Conservation (phyloP, 1,284 basidiomycete genomes). For the Sporisorium scitamineum region DNA sequence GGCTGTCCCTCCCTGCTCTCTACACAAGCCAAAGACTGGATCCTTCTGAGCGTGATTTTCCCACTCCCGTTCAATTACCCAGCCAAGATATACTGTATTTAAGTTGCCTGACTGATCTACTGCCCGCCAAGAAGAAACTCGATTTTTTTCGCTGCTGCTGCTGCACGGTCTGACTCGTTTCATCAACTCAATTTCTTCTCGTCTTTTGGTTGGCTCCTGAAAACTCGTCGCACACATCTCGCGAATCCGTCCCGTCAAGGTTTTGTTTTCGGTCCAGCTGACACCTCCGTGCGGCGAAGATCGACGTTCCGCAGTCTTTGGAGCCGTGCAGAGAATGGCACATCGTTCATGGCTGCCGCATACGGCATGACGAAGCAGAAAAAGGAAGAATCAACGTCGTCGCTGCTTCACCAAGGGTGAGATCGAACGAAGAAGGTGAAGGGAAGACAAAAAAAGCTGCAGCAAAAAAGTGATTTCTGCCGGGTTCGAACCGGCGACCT, state of each 20-base stretch:
- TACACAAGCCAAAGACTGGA: constrained; percentile 13
- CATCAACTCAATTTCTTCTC: not conserved
- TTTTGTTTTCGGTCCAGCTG: too few species aligned
- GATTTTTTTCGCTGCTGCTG: constrained; percentile 9
- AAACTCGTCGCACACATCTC: not conserved
- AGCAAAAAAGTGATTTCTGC: constrained; percentile 49
- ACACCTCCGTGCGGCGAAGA: not conserved
- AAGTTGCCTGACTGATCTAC: not conserved
- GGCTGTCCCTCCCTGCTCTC: not conserved
- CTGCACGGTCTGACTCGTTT: constrained; percentile 30
- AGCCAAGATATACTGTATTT: too few species aligned
- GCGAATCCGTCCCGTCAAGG: too few species aligned
- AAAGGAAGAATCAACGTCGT: too few species aligned
- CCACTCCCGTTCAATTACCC: constrained; percentile 37
- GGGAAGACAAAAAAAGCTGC: too few species aligned
- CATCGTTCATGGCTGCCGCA: not conserved
- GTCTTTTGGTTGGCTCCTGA: not conserved
- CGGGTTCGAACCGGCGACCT: constrained; percentile 60
- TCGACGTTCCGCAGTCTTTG: not conserved
- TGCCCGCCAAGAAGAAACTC: constrained; percentile 10
- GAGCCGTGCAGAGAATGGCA: not conserved
- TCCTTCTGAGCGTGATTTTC: not conserved
- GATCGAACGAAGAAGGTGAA: constrained; percentile 5
- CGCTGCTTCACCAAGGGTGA: not conserved
- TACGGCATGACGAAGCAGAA: too few species aligned